Evolutionary conservation across 139 green algal species (phyloP).

Genomic region (Tetratostichococcus sp.): DNA sequence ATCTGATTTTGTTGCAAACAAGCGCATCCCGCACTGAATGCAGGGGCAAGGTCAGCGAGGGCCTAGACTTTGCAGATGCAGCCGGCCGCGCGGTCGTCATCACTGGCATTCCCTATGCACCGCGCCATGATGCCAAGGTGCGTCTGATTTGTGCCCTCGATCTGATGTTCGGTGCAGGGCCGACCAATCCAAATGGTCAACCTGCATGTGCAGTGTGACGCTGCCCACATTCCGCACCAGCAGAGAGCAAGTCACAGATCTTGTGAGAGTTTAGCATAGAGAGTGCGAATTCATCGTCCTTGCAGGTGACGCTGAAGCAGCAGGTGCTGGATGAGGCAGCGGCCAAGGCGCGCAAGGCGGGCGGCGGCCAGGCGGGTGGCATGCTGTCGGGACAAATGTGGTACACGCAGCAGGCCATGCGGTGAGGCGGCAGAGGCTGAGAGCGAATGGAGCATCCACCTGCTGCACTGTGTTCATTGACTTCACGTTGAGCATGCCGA

Average conservation of each 20-base stretch:
- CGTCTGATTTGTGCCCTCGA: too few species aligned
- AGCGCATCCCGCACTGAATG: too few species aligned
- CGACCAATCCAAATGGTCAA: too few species aligned
- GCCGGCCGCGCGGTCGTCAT: conserved; percentile 88
- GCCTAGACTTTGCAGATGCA: conserved; percentile 93
- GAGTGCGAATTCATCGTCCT: not conserved
- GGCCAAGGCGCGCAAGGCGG: conserved; percentile 24
- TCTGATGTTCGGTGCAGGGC: not conserved
- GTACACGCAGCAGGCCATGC: conserved; percentile 68
- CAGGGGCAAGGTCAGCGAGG: conserved; percentile 87
- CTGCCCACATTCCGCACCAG: too few species aligned
- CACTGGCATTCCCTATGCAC: conserved; percentile 91
- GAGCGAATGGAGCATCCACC: too few species aligned
- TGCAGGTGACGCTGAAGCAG: conserved; percentile 70
- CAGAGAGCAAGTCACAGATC: too few species aligned
- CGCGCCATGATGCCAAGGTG: conserved; percentile 54
- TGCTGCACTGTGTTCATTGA: too few species aligned
- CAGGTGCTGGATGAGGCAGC: conserved; percentile 71
- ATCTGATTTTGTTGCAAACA: too few species aligned
- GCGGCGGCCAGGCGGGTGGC: conserved; percentile 5
- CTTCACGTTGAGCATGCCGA: too few species aligned
- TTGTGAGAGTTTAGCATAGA: not conserved
- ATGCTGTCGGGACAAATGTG: conserved; percentile 60
- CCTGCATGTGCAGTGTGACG: too few species aligned
- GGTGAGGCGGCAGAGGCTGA: conserved; percentile 7